Evolutionary conservation across 805 yeast species (phyloP).

Genomic region (Candida tibetensis): DNA sequence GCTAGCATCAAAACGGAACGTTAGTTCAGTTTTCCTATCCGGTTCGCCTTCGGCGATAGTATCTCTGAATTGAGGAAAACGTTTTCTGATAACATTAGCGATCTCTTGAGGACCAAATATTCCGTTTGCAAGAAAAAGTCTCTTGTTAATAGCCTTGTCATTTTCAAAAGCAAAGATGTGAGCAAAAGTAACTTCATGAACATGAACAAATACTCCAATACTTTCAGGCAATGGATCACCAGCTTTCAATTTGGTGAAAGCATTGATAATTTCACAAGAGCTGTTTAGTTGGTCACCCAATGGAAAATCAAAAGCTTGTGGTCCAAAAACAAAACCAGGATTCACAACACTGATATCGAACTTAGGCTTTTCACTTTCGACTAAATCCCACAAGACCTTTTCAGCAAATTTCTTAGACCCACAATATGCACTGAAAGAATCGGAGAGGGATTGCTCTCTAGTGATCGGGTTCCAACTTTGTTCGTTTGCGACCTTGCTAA

Average conservation of each 20-base stretch:
- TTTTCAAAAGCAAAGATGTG: slow-evolving; percentile 41
- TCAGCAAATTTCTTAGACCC: slow-evolving; percentile 20
- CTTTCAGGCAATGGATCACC: slow-evolving; percentile 19
- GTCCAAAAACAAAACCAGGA: slow-evolving; percentile 61
- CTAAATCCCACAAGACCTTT: slow-evolving; percentile 22
- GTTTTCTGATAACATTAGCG: slow-evolving; percentile 19
- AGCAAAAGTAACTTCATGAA: slow-evolving; percentile 47
- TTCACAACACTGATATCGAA: slow-evolving; percentile 49
- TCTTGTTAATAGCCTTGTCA: slow-evolving; percentile 11
- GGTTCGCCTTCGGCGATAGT: slow-evolving; percentile 38
- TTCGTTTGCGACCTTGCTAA: slow-evolving; percentile 38
- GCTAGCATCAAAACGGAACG: slow-evolving; percentile 15
- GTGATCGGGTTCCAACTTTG: slow-evolving; percentile 53
- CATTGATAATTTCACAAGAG: slow-evolving; percentile 40
- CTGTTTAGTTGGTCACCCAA: slow-evolving; percentile 36
- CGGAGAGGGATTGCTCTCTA: slow-evolving; percentile 44
- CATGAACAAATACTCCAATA: slow-evolving; percentile 36
- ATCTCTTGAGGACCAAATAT: slow-evolving; percentile 20
- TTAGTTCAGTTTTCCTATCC: too few species aligned
- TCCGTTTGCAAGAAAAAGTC: slow-evolving; percentile 16
- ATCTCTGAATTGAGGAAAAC: slow-evolving; percentile 19
- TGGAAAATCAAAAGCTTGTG: slow-evolving; percentile 41
- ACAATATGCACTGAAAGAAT: slow-evolving; percentile 35
- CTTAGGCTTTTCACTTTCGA: slow-evolving; percentile 17
- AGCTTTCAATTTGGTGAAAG: slow-evolving; percentile 30